Base-by-base conservation (phyloP, 1,284 basidiomycete species). In the Leccinum subrobustum region DNA sequence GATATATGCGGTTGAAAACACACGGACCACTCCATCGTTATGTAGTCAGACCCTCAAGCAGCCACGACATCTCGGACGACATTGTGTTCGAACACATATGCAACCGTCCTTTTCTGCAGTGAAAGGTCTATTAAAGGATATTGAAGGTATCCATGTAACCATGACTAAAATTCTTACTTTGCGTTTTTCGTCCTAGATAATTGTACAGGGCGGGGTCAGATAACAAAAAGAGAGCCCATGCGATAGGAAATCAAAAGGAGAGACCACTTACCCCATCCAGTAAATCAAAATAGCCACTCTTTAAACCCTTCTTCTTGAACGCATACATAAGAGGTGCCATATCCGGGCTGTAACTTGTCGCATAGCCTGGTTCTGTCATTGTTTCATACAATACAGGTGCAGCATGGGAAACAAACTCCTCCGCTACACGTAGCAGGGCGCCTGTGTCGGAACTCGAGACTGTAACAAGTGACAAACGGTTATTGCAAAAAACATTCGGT, bases 51-150 rank as follows among this genome's bases (percentile, higher is more conserved):
- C 0, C 87, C 89, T 88, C 89, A 95, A 52, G 87, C 87, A 20
- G 87, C 89, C 59, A 96, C 83, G 0, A 96, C 81, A 33, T 91
- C 88, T 54, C 89, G 79, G 7, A 96, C 88, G 29, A 31, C 29
- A 11, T 93, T 93, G 65, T 89, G 85, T 35, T 84, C 83, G 70
- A 95, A 93, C 4, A 89, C 83, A 70, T 92, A 95, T 4, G 91
- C 91, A 6, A 98, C 85, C 54, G 96, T 84, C 77, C 96, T 96
- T 77, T 96, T 97, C 73, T 95, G 92, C 27, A 93, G 27, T 74
- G 64, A 33, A 62, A 72, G 16, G 52, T 61, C 70, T 73, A 33
- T 6, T 12, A 20, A 25, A 29, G 25, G 4, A 14, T 9, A 16
- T 65, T 44, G 42, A 44, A 20, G 3, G 4, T 23, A 35, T 27